Base-by-base conservation (phyloP, 2,329 filamentous ascomycete species). In the Phaeosphaeria sp. region DNA sequence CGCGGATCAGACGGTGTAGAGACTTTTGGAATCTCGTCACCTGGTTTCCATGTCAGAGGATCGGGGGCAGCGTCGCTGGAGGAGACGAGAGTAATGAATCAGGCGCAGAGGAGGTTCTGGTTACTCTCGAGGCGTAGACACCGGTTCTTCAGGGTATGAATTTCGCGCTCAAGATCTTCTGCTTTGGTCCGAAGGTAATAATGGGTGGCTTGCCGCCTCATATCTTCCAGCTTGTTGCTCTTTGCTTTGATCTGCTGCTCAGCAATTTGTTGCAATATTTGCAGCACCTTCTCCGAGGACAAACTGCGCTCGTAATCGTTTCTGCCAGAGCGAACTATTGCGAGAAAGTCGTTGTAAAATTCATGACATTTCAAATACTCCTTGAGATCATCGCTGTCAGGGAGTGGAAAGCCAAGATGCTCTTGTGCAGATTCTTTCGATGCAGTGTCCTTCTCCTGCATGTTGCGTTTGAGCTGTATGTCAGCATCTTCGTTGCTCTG, bases 321-420 rank as follows among this genome's bases (percentile, higher is more conserved):
- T 1, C 36, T 48, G 1, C 62, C 64, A 2, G 53, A 55, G 1
- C 44, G 39, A 13, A 74, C 53, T 7, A 69, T 71, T 2, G 60
- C 66, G 8, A 75, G 22, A 39, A 76, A 69, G 33, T 77, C 74
- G 1, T 61, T 39, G 40, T 68, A 73, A 6, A 60, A 62, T 30
- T 74, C 72, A 36, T 74, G 65, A 1, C 60, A 50, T 13, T 24
- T 46, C 0, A 75, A 45, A 13, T 52, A 56, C 11, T 69, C 66
- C 54, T 75, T 73, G 18, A 72, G 59, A 9, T 71, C 65, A 18
- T 73, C 69, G 6, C 68, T 57, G 0, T 51, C 57, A 4, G 56
- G 54, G 2, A 56, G 47, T 13, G n/a, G n/a, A n/a, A n/a, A n/a
- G n/a, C n/a, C n/a, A n/a, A n/a, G n/a, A n/a, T n/a, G n/a, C n/a